Conservation (phyloP, 2,329 filamentous ascomycete species). For the Sporothrix protearum region DNA sequence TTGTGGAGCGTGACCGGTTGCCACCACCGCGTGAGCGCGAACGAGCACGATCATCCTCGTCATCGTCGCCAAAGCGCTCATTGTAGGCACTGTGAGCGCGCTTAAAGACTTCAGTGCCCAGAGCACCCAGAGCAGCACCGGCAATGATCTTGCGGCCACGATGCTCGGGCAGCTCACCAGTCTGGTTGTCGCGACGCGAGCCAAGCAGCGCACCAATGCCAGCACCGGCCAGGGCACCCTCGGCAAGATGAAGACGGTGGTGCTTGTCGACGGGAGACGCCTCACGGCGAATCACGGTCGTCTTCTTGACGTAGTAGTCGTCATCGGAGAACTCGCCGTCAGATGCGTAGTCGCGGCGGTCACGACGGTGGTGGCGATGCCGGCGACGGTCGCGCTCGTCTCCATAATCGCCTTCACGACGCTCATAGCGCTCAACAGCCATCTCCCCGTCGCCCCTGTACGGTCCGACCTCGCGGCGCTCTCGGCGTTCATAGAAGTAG, state of each 20-base stretch:
- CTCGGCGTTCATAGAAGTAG: slow-evolving; percentile 52
- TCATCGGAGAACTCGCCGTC: slow-evolving; percentile 42
- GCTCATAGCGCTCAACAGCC: slow-evolving; percentile 33
- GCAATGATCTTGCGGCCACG: slow-evolving; percentile 58
- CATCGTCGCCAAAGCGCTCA: slow-evolving; percentile 45
- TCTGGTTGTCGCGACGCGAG: slow-evolving; percentile 50
- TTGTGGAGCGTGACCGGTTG: slow-evolving; percentile 38
- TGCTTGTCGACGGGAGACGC: slow-evolving; percentile 45
- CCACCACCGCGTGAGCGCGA: slow-evolving; percentile 31
- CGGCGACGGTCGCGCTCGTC: slow-evolving; percentile 31
- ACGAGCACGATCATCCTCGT: slow-evolving; percentile 31
- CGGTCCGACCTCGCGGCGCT: slow-evolving; percentile 43
- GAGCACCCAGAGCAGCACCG: slow-evolving; percentile 59
- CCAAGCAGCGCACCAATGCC: slow-evolving; percentile 58
- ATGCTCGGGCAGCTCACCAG: slow-evolving; percentile 49
- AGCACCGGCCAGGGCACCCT: slow-evolving; percentile 62
- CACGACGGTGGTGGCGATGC: slow-evolving; percentile 39
- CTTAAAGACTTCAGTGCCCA: slow-evolving; percentile 59
- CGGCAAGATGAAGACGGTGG: slow-evolving; percentile 58
- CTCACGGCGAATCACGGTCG: slow-evolving; percentile 45
- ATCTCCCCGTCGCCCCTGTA: slow-evolving; percentile 41
- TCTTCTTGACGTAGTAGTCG: slow-evolving; percentile 46
- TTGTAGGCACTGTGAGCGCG: slow-evolving; percentile 60
- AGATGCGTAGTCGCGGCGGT: slow-evolving; percentile 37
- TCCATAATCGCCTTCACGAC: slow-evolving; percentile 39